Conservation (phyloP, 1,139 yeast species). For the Eremothecium coryli region DNA sequence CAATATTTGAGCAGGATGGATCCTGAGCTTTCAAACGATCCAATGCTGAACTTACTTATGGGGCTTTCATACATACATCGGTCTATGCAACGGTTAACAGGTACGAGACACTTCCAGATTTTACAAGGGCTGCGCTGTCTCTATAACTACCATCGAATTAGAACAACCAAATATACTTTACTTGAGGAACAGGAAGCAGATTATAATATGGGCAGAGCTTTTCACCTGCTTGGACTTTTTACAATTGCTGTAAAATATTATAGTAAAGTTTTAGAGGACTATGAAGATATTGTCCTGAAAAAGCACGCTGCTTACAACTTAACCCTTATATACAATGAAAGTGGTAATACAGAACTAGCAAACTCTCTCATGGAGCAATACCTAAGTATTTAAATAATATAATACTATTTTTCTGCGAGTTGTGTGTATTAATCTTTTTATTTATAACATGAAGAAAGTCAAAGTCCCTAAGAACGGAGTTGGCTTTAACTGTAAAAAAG, state of each 20-base stretch:
- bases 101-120: constrained; percentile 77
- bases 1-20: constrained; percentile 58
- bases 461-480: too few relatives aligned
- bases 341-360: constrained; percentile 65
- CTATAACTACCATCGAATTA: constrained; percentile 54
- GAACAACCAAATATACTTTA: constrained; percentile 30
- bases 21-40: constrained; percentile 59
- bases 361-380: constrained; percentile 54
- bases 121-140: constrained; percentile 78
- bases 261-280: constrained; percentile 46
- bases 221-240: constrained; percentile 71
- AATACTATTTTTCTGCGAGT: not conserved
- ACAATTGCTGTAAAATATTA: constrained; percentile 67
- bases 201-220: constrained; percentile 76
- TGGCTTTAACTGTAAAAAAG: not conserved
- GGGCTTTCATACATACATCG: constrained; percentile 85
- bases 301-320: constrained; percentile 82
- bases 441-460: too few relatives aligned
- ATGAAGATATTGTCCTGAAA: constrained; percentile 47
- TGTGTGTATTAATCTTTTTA: too few relatives aligned
- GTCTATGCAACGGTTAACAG: constrained; percentile 81
- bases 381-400: constrained; percentile 28
- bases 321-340: constrained; percentile 59
- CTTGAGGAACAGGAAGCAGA: constrained; percentile 66
- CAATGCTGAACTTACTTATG: constrained; percentile 62